phyloP scores from a whole-genome alignment of 805 yeast species.

The Debaryomyces castellii region DNA sequence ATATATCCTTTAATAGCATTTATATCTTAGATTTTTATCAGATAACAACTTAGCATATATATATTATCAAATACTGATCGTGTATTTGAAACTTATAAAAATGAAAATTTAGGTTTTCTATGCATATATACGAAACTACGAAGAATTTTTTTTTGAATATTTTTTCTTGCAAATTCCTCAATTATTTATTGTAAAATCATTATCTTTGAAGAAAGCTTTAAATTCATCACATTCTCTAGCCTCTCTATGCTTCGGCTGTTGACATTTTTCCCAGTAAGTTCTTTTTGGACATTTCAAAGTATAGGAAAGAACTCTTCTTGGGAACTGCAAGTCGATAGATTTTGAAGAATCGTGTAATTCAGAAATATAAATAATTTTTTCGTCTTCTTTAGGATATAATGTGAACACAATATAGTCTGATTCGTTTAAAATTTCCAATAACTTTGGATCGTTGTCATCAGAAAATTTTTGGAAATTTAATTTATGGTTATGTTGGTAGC shows the following conservation, averaged over 20 bases:
- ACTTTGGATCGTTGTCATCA: constrained; percentile 18
- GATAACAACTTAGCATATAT: neutral
- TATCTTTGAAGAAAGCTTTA: constrained; percentile 51
- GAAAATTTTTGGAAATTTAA: constrained; percentile 41
- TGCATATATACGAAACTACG: too few relatives aligned
- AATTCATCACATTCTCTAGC: constrained; percentile 60
- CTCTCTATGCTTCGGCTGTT: constrained; percentile 64
- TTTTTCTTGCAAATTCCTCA: neutral
- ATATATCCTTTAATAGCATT: neutral
- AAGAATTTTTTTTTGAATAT: too few relatives aligned
- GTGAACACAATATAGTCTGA: constrained; percentile 39
- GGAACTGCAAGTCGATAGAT: constrained; percentile 75
- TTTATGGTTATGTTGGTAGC: constrained; percentile 39
- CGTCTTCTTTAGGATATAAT: constrained; percentile 19
- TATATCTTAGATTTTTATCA: neutral
- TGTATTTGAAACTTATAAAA: too few relatives aligned
- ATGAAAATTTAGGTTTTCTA: neutral
- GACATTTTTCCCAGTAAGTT: constrained; percentile 75
- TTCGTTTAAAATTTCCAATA: constrained; percentile 21
- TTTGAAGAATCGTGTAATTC: constrained; percentile 24
- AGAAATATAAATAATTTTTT: constrained; percentile 17
- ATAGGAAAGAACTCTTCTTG: constrained; percentile 73
- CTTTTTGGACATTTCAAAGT: constrained; percentile 60
- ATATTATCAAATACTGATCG: neutral
- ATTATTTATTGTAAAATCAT: constrained; percentile 46